Percentiles rank a stretch among this genome's conserved stretches.
These are phyloP conservation scores for Prunus padus DNA, from an alignment of 306 rosid genomes.

Conservation along the genomic window DNA sequence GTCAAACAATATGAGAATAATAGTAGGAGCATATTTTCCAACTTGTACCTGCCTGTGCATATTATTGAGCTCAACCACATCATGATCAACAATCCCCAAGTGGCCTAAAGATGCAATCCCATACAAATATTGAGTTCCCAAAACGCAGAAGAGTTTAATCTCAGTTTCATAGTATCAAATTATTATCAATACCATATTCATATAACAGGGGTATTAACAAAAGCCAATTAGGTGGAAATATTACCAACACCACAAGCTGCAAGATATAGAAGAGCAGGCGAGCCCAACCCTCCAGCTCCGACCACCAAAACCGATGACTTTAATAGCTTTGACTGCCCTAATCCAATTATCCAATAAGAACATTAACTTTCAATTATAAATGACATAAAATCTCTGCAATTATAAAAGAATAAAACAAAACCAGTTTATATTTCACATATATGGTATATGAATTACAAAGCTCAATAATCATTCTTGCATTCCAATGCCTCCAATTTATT, in stretches of 20 bases:
- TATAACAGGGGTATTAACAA: neutral
- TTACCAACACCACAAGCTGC: conserved; percentile 93
- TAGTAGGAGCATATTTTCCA: neutral
- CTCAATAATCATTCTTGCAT: neutral
- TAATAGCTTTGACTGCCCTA: conserved; percentile 73
- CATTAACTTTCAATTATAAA: neutral
- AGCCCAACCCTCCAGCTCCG: conserved; percentile 98
- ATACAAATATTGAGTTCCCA: conserved; percentile 27
- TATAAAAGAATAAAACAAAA: neutral
- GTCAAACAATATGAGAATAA: neutral
- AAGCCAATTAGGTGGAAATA: neutral
- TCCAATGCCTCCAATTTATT: neutral
- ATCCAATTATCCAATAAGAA: conserved; percentile 27
- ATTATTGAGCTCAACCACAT: conserved; percentile 87
- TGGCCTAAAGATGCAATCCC: conserved; percentile 45
- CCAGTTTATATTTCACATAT: neutral
- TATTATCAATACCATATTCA: neutral
- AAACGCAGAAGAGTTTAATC: neutral
- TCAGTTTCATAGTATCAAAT: neutral
- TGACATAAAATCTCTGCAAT: neutral
- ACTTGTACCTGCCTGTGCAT: conserved; percentile 92
- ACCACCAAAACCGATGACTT: conserved; percentile 82
- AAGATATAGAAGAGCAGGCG: conserved; percentile 84
- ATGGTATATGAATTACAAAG: neutral
- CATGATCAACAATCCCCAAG: conserved; percentile 87